Evolutionary conservation across 768 basidiomycete genomes (phyloP).

Genomic region (Tulasnella sp.): DNA sequence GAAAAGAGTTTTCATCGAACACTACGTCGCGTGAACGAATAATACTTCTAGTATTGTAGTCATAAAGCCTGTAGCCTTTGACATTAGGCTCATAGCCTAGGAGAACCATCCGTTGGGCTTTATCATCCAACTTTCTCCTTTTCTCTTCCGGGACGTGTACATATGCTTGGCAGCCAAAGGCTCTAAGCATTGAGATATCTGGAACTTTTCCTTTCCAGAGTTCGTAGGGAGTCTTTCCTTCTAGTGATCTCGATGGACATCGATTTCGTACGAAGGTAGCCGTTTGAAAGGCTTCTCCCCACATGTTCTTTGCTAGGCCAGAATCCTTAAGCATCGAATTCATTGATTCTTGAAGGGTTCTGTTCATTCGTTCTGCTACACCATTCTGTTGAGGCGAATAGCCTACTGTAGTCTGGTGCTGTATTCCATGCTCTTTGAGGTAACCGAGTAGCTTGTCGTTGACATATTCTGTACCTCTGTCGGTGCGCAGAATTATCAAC

Average conservation of each 20-base stretch:
- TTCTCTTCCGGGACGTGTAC: constrained; percentile 17
- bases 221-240: constrained; percentile 17
- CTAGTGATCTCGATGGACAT: constrained; percentile 9
- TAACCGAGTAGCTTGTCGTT: too few relatives aligned
- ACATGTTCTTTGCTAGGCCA: constrained; percentile 15
- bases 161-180: constrained; percentile 21
- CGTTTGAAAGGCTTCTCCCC: constrained; percentile 19
- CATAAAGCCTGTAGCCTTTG: constrained; percentile 21
- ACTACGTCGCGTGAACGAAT: constrained; percentile 16
- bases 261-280: constrained; percentile 18
- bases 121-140: constrained; percentile 18
- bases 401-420: constrained; percentile 7
- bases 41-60: constrained; percentile 8
- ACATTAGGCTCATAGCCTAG: constrained; percentile 21
- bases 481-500: too few relatives aligned
- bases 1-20: constrained; percentile 6
- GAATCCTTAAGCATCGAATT: constrained; percentile 6
- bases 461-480: too few relatives aligned
- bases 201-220: constrained; percentile 18
- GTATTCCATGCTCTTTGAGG: background rate
- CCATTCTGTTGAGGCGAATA: constrained; percentile 17
- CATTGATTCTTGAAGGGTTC: constrained; percentile 3
- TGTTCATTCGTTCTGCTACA: constrained; percentile 12
- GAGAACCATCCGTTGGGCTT: constrained; percentile 19
- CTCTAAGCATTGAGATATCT: constrained; percentile 18